Evolutionary conservation across 768 basidiomycete genomes (phyloP), one percentile per base, ranked within the genome.

Genomic region (Boletus subparvulus): DNA sequence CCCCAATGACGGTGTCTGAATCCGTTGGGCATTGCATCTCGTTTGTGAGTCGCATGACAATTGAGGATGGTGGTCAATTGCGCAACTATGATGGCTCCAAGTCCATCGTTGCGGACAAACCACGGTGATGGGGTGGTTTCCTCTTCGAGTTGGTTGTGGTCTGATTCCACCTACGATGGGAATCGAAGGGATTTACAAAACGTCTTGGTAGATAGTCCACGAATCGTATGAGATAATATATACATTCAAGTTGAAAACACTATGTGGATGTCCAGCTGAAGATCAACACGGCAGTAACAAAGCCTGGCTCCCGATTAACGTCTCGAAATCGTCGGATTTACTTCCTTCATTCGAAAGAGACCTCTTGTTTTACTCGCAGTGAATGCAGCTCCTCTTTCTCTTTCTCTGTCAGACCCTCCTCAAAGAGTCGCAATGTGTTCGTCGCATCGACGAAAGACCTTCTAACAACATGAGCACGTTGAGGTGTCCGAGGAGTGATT

Each of bases 21-120:
- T 54, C 53, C 21, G 46, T 54, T 33, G 21, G 21, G 9, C 53
- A 54, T 26, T 54, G 53, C 19, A 35, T 54, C 1, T 54, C 46
- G 35, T 54, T 54, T 32, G 47, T 54, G 21, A 42, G 32, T 35
- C 53, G 53, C 26, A 48, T 48, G 53, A 54, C 53, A 2, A 48
- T 48, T 2, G 47, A 41, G n/a, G 46, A 54, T 28, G 53, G 53
- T 16, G 53, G 53, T 24, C 53, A 54, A 26, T 11, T 54, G 42
- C 47, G 53, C 24, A 54, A 54, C n/a, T 54, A 54, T 13, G 47
- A 54, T 48, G 53, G 53, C 7, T 48, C 47, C 11, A 42, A 42
- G 32, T 48, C 53, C 21, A 54, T 54, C 14, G 47, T 54, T 48
- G 53, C 53, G 8, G 53, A 26, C 30, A 54, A 54, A 16, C 46